Conservation (phyloP, 805 yeast species). For the Groenewaldozyma tartarivorans region DNA sequence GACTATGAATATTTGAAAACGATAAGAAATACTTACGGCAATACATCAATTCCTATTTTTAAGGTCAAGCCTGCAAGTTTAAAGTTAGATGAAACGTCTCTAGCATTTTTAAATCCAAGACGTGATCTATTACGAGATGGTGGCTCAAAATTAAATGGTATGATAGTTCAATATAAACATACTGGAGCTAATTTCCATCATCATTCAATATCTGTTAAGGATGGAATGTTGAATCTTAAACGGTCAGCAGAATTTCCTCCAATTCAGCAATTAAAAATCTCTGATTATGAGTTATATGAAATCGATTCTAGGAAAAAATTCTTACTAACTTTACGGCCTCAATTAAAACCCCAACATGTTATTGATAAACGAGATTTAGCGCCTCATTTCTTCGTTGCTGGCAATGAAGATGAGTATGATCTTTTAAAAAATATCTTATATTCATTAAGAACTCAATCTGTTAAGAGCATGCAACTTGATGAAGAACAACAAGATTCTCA, state of each 20-base stretch:
- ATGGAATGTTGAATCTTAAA: neutral
- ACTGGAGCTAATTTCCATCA: conserved; percentile 5
- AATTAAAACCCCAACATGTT: conserved; percentile 14
- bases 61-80: conserved; percentile 16
- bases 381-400: conserved; percentile 16
- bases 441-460: conserved; percentile 19
- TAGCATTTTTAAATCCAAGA: conserved; percentile 26
- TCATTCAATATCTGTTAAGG: conserved; percentile 1
- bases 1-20: conserved; percentile 16
- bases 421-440: conserved; percentile 22
- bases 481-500: neutral
- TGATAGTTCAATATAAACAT: neutral
- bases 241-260: neutral
- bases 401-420: conserved; percentile 19
- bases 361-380: conserved; percentile 11
- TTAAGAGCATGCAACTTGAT: conserved; percentile 1
- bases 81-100: conserved; percentile 19
- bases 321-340: conserved; percentile 18
- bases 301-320: neutral
- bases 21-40: conserved; percentile 15
- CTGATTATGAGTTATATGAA: conserved; percentile 14
- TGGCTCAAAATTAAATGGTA: conserved; percentile 1
- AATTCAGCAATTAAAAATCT: neutral
- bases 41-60: conserved; percentile 10
- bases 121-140: conserved; percentile 21